phyloP scores from a whole-genome alignment of 495 filamentous ascomycete species.

The Penicillium arizonense region DNA sequence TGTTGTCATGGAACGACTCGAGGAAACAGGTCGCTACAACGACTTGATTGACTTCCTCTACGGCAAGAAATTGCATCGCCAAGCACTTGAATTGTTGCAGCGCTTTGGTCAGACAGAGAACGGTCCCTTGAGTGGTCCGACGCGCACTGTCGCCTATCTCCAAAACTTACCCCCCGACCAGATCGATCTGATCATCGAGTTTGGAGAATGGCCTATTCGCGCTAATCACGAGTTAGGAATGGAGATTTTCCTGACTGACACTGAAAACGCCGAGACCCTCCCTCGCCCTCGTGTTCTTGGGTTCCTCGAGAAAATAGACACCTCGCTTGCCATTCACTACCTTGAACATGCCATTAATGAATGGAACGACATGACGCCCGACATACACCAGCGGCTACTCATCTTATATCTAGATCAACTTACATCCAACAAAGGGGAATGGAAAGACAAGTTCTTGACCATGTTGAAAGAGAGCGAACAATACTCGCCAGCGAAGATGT shows the following conservation, averaged over 20 bases:
- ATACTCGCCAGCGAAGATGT: slow-evolving; percentile 75
- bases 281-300: slow-evolving; percentile 71
- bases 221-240: slow-evolving; percentile 76
- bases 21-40: slow-evolving; percentile 84
- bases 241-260: slow-evolving; percentile 93
- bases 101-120: slow-evolving; percentile 77
- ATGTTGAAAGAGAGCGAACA: slow-evolving; percentile 76
- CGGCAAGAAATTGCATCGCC: slow-evolving; percentile 88
- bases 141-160: slow-evolving; percentile 83
- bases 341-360: slow-evolving; percentile 90
- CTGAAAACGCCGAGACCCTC: slow-evolving; percentile 89
- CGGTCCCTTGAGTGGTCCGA: slow-evolving; percentile 57
- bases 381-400: slow-evolving; percentile 82
- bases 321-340: slow-evolving; percentile 72
- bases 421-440: slow-evolving; percentile 46
- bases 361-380: slow-evolving; percentile 77
- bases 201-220: slow-evolving; percentile 81
- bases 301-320: slow-evolving; percentile 70
- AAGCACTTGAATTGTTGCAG: slow-evolving; percentile 78
- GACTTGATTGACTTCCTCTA: slow-evolving; percentile 97
- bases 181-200: slow-evolving; percentile 90
- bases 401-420: slow-evolving; percentile 67
- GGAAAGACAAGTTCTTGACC: slow-evolving; percentile 62
- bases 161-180: slow-evolving; percentile 82
- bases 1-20: slow-evolving; percentile 88